Percentiles rank a stretch among this genome's conserved stretches.
Evolutionary conservation across 2,329 filamentous ascomycete species (phyloP).

Genomic region (Penicillium nordicum): DNA sequence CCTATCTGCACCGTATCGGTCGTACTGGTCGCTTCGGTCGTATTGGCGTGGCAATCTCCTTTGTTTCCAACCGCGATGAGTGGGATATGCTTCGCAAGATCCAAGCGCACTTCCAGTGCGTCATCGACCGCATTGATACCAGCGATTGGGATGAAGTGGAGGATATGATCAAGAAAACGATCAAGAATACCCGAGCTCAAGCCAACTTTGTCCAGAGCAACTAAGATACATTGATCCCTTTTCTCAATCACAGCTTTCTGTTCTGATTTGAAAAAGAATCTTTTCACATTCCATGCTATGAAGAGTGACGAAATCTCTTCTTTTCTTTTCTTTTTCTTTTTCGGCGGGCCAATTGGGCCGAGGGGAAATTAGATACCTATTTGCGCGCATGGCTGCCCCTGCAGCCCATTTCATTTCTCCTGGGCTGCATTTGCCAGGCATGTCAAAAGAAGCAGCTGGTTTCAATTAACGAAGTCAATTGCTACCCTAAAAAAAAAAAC

Average conservation of each 20-base stretch:
- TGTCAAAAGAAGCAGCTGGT: not conserved
- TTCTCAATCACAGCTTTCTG: not conserved
- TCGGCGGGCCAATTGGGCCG: not conserved
- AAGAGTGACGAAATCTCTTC: slow-evolving; percentile 31
- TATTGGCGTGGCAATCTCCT: slow-evolving; percentile 92
- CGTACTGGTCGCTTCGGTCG: slow-evolving; percentile 95
- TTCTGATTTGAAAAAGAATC: not conserved
- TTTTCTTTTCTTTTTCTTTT: slow-evolving; percentile 18
- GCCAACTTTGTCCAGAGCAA: slow-evolving; percentile 31
- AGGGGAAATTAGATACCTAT: slow-evolving; percentile 35
- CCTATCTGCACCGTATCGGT: slow-evolving; percentile 95
- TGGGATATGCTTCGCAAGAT: slow-evolving; percentile 79
- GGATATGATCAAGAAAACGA: slow-evolving; percentile 72
- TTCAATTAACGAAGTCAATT: not conserved
- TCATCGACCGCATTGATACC: slow-evolving; percentile 76
- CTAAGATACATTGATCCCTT: not conserved
- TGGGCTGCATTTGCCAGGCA: not conserved
- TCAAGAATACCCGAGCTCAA: slow-evolving; percentile 56
- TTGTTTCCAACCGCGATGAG: slow-evolving; percentile 81
- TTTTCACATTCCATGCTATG: slow-evolving; percentile 17
- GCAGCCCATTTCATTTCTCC: slow-evolving; percentile 1
- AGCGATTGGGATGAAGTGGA: slow-evolving; percentile 91
- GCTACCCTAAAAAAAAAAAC: not conserved
- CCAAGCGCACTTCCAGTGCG: slow-evolving; percentile 72
- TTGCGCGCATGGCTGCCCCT: slow-evolving; percentile 11